These are phyloP conservation scores for Crotalaria pallida DNA, from an alignment of 306 rosid species.

Conservation along the genomic window DNA sequence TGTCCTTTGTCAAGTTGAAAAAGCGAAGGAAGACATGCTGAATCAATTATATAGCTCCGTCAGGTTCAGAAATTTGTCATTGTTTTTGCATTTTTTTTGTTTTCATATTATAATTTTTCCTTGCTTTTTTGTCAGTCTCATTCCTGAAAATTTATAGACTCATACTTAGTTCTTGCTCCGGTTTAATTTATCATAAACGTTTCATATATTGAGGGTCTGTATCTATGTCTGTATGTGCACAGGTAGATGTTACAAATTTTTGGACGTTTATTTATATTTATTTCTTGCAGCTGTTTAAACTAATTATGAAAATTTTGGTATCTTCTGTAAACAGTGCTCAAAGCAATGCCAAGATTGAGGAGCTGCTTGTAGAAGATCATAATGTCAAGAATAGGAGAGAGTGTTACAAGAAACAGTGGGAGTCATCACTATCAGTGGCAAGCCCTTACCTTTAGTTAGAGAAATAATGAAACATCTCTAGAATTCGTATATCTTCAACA, in stretches of 20 bases:
- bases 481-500: no score
- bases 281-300: constrained; percentile 1
- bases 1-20: constrained; percentile 63
- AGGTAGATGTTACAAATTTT: no score
- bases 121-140: no score
- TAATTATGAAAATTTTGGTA: not conserved
- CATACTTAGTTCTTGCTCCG: no score
- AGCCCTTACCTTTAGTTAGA: no score
- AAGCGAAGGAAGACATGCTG: constrained; percentile 62
- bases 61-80: constrained; percentile 35
- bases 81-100: constrained; percentile 12
- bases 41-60: constrained; percentile 54
- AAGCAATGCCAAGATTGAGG: constrained; percentile 50
- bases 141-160: no score
- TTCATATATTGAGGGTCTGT: no score
- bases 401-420: constrained; percentile 47
- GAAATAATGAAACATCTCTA: no score
- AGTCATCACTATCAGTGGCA: no score
- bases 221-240: no score
- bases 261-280: not conserved
- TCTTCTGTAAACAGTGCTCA: constrained; percentile 37
- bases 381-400: constrained; percentile 45
- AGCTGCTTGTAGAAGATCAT: constrained; percentile 46
- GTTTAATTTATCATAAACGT: no score
- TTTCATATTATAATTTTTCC: not conserved